These are phyloP conservation scores for Annulohypoxylon stygium DNA, from an alignment of 495 filamentous ascomycete species.

Conservation along the genomic window DNA sequence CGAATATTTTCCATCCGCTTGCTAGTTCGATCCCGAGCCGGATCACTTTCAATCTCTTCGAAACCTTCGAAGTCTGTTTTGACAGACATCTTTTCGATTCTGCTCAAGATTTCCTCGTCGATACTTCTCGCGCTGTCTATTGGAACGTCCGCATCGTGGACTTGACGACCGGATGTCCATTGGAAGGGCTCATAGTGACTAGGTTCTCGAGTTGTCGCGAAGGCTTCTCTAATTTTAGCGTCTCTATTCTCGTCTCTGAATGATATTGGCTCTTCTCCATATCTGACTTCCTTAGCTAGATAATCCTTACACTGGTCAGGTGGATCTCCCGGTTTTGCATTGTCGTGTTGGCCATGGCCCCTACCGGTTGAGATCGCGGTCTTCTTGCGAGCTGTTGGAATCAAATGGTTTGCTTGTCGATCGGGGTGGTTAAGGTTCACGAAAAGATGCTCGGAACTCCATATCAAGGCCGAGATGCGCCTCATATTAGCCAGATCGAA, in stretches of 20 bases:
- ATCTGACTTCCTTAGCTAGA: slow-evolving; percentile 10
- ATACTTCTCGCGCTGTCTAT: neutral
- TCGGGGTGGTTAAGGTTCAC: slow-evolving; percentile 47
- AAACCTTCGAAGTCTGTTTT: neutral
- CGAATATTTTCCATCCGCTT: neutral
- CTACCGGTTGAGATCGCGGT: neutral
- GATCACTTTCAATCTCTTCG: neutral
- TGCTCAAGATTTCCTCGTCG: neutral
- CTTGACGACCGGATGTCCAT: neutral
- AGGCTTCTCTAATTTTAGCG: neutral
- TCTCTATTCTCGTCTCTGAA: slow-evolving; percentile 10
- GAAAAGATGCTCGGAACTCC: slow-evolving; percentile 53
- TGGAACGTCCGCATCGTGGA: neutral
- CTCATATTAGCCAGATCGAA: slow-evolving; percentile 44
- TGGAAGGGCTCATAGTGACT: slow-evolving; percentile 24
- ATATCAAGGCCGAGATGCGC: slow-evolving; percentile 51
- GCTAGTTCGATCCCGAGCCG: neutral
- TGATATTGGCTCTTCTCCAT: slow-evolving; percentile 29
- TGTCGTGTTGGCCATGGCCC: neutral
- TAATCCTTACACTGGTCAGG: neutral
- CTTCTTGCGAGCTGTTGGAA: neutral
- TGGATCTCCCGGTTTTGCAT: neutral
- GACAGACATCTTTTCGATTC: neutral
- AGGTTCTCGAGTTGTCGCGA: slow-evolving; percentile 4
- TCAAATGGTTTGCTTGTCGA: neutral